Base-by-base conservation (phyloP, 805 yeast species). In the Blastobotrys mokoenaii region DNA sequence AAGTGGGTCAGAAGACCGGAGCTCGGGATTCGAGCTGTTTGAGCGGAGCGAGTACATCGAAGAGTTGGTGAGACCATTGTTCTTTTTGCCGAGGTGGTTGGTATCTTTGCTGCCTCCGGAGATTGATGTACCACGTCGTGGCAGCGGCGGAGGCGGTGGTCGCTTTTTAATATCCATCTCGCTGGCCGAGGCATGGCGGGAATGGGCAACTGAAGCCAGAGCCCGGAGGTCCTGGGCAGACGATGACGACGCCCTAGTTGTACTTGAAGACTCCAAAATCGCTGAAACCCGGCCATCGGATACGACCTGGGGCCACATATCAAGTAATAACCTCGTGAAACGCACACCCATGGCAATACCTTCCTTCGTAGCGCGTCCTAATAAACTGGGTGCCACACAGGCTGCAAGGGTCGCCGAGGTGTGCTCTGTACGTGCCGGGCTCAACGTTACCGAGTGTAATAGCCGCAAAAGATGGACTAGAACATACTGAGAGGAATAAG, bases 331-430 rank as follows among this genome's bases (percentile, higher is more conserved):
- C 45, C 70, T 72, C 16, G 79, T 62, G 46, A 74, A 77, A 40
- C 84, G 64, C 18, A 70, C 67, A 1, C 81, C 77, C 14, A 81
- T 68, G 6, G 74, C 66, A 6, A 72, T 51, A 39, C 69, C 63
- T 49, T 78, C 79, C 36, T 70, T 68, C 47, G 69, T 72, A 3
- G 68, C 56, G 30, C 63, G 64, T 38, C 81, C 81, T 46, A 81
- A 72, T 29, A 83, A 52, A 11, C 82, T 71, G 15, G 80, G 77
- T 7, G 76, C 68, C 37, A 81, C 55, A 20, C 76, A 65, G 51
- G 69, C 72, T 38, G 81, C 64, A 17, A 76, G 50, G 4, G 72
- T 56, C 8, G 55, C 43, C 11, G 70, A 49, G 16, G 81, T 49
- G 64, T 70, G 17, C 11, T 40, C 34, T 2, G 84, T 76, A 1